phyloP scores from a whole-genome alignment of 1,284 basidiomycete genomes.

The Ustilago nuda region DNA sequence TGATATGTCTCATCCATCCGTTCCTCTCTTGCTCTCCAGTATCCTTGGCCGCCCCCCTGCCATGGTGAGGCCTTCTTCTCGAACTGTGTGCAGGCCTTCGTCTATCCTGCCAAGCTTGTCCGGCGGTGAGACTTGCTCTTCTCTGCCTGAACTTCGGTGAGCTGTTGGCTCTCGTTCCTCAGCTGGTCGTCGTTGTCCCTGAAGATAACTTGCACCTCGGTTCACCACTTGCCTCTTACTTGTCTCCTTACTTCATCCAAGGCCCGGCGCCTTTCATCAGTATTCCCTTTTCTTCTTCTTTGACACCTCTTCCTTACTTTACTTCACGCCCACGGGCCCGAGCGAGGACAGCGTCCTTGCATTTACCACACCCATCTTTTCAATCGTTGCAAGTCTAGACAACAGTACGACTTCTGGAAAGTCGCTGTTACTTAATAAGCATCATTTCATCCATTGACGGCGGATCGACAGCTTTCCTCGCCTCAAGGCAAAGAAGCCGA shows the following conservation, averaged over 20 bases:
- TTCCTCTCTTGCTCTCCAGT: neutral
- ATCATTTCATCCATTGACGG: neutral
- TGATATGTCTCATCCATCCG: slow-evolving; percentile 23
- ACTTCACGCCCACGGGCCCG: slow-evolving; percentile 3
- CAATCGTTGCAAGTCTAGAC: neutral
- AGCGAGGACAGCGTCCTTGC: slow-evolving; percentile 24
- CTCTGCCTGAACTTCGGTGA: too few relatives aligned
- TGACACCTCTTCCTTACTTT: slow-evolving; percentile 11
- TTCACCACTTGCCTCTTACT: slow-evolving; percentile 18
- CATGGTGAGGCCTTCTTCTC: too few relatives aligned
- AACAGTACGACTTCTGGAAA: slow-evolving; percentile 33
- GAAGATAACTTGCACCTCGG: neutral
- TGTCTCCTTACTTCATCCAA: slow-evolving; percentile 34
- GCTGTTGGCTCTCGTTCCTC: neutral
- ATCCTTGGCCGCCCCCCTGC: too few relatives aligned
- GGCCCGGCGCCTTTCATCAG: slow-evolving; percentile 40
- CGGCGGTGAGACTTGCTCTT: too few relatives aligned
- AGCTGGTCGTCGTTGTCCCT: neutral
- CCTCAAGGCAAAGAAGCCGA: slow-evolving; percentile 2
- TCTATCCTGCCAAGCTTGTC: too few relatives aligned
- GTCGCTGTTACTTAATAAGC: slow-evolving; percentile 25
- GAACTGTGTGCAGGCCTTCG: too few relatives aligned
- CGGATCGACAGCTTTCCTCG: slow-evolving; percentile 18
- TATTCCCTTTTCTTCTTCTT: slow-evolving; percentile 22
- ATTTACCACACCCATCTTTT: slow-evolving; percentile 4